A percentile compares a stretch with the other conserved stretches of the same genome.
These are phyloP conservation scores for Malbranchea zuffiana DNA, from an alignment of 2,329 filamentous ascomycete genomes.

Conservation along the genomic window DNA sequence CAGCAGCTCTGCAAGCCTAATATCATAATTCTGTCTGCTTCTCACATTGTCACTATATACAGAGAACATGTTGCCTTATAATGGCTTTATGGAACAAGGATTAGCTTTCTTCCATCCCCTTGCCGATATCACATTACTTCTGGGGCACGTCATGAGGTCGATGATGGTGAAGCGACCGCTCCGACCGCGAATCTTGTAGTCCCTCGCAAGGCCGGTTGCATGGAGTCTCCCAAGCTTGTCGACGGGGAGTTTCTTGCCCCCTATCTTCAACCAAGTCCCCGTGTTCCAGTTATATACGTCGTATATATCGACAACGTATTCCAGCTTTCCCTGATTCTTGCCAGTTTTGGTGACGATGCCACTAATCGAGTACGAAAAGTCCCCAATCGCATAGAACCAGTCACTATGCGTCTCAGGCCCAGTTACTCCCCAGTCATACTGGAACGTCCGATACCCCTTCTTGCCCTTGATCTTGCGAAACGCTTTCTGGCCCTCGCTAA, in stretches of 20 bases:
- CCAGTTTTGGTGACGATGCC: neutral
- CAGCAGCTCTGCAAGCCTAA: too few species aligned
- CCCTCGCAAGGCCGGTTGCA: neutral
- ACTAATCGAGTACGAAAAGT: neutral
- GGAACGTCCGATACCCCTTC: neutral
- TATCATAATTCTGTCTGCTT: too few species aligned
- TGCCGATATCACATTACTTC: too few species aligned
- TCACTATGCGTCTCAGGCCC: neutral
- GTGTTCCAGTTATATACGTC: conserved; percentile 3
- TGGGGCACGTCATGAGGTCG: too few species aligned
- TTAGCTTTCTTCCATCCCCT: too few species aligned
- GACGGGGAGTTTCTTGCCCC: neutral
- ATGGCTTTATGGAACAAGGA: too few species aligned
- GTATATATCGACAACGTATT: conserved; percentile 1
- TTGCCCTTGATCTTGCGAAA: neutral
- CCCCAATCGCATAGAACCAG: conserved; percentile 1
- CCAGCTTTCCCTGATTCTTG: neutral
- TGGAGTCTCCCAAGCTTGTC: neutral
- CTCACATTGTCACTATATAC: too few species aligned
- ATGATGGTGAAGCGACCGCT: too few species aligned
- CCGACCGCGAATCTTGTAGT: conserved; percentile 1
- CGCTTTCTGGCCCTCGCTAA: neutral
- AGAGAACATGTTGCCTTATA: too few species aligned
- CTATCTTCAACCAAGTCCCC: conserved; percentile 1
- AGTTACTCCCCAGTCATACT: neutral